Conservation (phyloP, 352 stramenopile genomes). For the Phytophthora pseudosyringae region DNA sequence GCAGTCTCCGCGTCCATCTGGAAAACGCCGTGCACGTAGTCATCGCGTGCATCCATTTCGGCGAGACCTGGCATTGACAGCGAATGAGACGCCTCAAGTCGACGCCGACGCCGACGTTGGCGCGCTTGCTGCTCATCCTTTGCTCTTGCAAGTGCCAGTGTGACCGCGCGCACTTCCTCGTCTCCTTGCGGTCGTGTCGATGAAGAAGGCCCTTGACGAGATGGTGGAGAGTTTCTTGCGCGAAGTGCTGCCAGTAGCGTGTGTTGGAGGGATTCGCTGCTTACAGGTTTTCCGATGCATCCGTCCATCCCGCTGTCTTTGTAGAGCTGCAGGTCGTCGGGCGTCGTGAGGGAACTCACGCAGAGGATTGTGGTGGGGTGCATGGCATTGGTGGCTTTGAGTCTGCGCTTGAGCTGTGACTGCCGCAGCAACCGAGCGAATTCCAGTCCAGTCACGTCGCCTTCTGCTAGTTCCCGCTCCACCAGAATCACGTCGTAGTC, state of each 20-base stretch:
- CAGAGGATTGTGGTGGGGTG: constrained; percentile 58
- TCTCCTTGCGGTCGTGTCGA: constrained; percentile 7
- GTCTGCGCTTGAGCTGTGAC: constrained; percentile 62
- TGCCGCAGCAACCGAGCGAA: constrained; percentile 83
- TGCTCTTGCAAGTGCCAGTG: constrained; percentile 47
- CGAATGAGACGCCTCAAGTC: constrained; percentile 49
- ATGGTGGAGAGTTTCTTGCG: neutral
- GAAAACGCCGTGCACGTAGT: constrained; percentile 69
- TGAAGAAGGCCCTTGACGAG: constrained; percentile 1
- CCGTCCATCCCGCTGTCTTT: constrained; percentile 92
- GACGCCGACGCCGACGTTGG: constrained; percentile 37
- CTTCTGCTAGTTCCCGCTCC: constrained; percentile 61
- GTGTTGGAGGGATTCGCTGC: constrained; percentile 61
- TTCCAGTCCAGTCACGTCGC: constrained; percentile 68
- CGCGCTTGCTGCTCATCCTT: constrained; percentile 54
- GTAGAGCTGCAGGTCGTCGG: constrained; percentile 84
- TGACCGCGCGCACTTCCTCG: constrained; percentile 40
- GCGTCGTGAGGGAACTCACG: constrained; percentile 64
- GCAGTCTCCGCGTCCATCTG: constrained; percentile 94
- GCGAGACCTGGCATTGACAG: constrained; percentile 53
- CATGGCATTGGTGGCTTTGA: constrained; percentile 40
- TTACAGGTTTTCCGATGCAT: constrained; percentile 88
- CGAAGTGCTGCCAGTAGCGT: constrained; percentile 85
- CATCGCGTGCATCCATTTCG: constrained; percentile 57
- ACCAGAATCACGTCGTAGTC: constrained; percentile 88